Conservation (phyloP, 805 yeast species). For the Schizosaccharomyces japonicus region DNA sequence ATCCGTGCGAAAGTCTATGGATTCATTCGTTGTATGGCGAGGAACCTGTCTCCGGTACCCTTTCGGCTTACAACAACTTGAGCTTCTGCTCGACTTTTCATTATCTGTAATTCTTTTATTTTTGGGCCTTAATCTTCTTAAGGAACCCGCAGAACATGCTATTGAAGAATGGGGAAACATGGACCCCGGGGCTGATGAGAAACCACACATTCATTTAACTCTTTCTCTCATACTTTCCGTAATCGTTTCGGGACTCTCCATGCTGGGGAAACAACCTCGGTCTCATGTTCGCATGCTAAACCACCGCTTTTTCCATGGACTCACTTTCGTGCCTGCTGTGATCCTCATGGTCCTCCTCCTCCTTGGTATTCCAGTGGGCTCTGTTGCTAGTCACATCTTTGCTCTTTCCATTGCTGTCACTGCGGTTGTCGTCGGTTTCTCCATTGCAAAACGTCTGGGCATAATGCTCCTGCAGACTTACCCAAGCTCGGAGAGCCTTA, state of each 20-base stretch:
- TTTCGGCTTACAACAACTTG: slow-evolving; percentile 2
- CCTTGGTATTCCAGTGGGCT: not conserved
- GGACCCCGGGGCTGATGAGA: not conserved
- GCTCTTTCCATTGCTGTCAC: not conserved
- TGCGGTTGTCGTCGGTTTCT: not conserved
- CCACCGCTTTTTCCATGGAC: not conserved
- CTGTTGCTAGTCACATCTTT: not conserved
- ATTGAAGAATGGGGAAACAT: slow-evolving; percentile 1
- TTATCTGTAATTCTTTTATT: not conserved
- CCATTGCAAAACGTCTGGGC: not conserved
- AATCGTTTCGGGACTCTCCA: not conserved
- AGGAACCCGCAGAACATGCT: slow-evolving; percentile 3
- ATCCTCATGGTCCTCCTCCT: not conserved
- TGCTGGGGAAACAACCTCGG: not conserved
- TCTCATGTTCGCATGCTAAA: not conserved
- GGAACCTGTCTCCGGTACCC: not conserved
- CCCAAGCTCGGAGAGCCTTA: not conserved
- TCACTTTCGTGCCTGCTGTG: not conserved
- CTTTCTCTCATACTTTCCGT: not conserved
- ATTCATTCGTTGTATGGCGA: slow-evolving; percentile 1
- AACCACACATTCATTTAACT: not conserved
- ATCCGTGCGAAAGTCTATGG: not conserved
- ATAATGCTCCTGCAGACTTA: not conserved
- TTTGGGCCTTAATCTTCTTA: not conserved
- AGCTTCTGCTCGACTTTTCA: not conserved